Evolutionary conservation across 495 filamentous ascomycete species (phyloP), one percentile per base, ranked within the genome.

Genomic region (Neurospora intermedia): DNA sequence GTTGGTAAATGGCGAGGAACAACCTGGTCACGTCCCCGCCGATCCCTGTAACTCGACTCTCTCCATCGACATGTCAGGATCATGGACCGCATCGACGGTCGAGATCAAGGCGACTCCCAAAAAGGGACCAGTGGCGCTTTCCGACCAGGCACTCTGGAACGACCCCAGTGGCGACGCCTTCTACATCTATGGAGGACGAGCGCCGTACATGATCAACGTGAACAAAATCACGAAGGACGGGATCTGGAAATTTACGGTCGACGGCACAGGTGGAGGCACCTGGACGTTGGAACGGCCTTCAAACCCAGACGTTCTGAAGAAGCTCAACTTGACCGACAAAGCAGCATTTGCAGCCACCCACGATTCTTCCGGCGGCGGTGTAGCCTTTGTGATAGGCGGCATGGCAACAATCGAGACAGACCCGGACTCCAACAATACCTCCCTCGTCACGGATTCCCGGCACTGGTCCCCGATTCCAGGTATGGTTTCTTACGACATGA

Each of bases 171-270:
- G 70, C 3, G 74, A 75, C 27, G 73, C 70, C 38, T 77, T 84
- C 41, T 83, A 84, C 71, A 74, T 76, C 11, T 83, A 77, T 80
- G 82, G 79, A 18, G 82, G 83, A 6, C 77, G 75, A 59, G 74
- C 48, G 38, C 13, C 45, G 4, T 43, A 27, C 20, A 73, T 46
- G n/a, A 42, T 43, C 5, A 74, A 72, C 69, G 75, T 75, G 16
- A 4, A 27, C 46, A 27, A 54, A 0, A 75, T 77, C 11, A 76
- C 75, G 1, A 66, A 59, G 10, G 77, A 74, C 20, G 74, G 74
- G 54, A 76, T 80, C 27, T 82, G 81, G 79, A 78, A 78, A 62
- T 80, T 84, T 69, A 71, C 71, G 13, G 75, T 77, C 11, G 81
- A 84, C 42, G 78, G 78, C 40, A 70, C 43, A 5, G 81, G 81